phyloP scores from a whole-genome alignment of 305 asterid species.

The Fraxinus paxiana region DNA sequence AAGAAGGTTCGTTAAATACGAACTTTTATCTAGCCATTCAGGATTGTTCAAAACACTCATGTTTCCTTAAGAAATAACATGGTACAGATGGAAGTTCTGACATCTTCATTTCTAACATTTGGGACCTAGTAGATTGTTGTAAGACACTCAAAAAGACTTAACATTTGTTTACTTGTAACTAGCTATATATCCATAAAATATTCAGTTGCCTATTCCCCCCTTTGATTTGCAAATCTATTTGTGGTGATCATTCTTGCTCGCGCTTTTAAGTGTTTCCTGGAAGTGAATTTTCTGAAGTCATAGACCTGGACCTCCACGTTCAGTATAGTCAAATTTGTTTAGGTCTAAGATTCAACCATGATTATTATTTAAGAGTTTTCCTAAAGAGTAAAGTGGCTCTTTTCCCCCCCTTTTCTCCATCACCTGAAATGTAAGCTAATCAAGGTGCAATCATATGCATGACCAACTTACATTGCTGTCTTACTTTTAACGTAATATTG shows the following conservation, averaged over 20 bases:
- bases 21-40: neutral
- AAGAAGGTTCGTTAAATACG: neutral
- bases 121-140: neutral
- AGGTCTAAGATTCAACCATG: neutral
- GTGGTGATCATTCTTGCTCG: neutral
- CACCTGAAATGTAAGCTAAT: neutral
- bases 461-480: neutral
- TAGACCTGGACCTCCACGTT: neutral
- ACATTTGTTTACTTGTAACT: slow-evolving; percentile 8
- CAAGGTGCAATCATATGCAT: neutral
- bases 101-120: neutral
- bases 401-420: neutral
- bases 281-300: neutral
- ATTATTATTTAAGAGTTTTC: neutral
- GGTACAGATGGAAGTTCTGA: neutral
- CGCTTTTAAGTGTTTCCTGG: neutral
- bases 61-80: neutral
- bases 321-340: neutral
- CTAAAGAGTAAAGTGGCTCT: neutral
- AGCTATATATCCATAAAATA: neutral
- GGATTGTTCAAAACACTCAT: neutral
- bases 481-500: neutral
- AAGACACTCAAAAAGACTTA: neutral
- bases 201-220: neutral
- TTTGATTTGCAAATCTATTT: neutral